Percentiles rank a stretch among this genome's conserved stretches.
These are phyloP conservation scores for Fimicolochytrium jonesii DNA, from an alignment of 192 early-diverging fungal genomes.

Conservation along the genomic window DNA sequence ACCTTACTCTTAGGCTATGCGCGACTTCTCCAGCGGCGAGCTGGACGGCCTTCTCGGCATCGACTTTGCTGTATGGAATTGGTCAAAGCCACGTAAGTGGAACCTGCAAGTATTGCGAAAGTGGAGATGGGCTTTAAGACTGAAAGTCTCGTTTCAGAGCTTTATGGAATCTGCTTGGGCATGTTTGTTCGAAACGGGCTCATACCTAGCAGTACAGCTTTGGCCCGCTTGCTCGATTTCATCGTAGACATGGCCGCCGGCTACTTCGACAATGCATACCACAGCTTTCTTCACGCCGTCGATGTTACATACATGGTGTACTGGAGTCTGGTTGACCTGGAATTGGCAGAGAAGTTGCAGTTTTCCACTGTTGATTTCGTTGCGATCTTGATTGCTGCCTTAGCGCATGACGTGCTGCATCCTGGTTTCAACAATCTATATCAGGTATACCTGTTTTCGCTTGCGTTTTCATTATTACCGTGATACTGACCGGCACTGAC, in stretches of 20 bases:
- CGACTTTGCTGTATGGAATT: conserved; percentile 41
- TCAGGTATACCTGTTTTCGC: conserved; percentile 27
- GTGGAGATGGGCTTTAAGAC: neutral
- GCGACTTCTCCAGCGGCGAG: conserved; percentile 12
- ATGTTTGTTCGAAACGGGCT: conserved; percentile 69
- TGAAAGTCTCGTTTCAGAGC: conserved; percentile 37
- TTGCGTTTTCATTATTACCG: no score
- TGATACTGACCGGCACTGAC: neutral
- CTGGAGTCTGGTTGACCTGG: conserved; percentile 69
- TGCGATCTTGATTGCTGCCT: conserved; percentile 72
- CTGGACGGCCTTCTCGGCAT: conserved; percentile 31
- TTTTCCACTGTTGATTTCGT: conserved; percentile 63
- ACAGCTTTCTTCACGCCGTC: conserved; percentile 87
- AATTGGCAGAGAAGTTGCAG: conserved; percentile 59
- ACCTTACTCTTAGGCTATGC: conserved; percentile 17
- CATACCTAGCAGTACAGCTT: conserved; percentile 52
- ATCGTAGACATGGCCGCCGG: conserved; percentile 75
- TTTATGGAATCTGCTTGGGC: conserved; percentile 79
- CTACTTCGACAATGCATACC: conserved; percentile 85
- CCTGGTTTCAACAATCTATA: conserved; percentile 89
- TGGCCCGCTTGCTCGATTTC: conserved; percentile 73
- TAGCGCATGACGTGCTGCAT: conserved; percentile 86
- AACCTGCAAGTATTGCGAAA: neutral
- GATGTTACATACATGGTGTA: conserved; percentile 84
- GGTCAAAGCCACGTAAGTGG: conserved; percentile 24